A percentile compares a stretch with the other conserved stretches of the same genome.
phyloP scores from a whole-genome alignment of 192 early-diverging fungal genomes.

The Coemansia sp. region DNA sequence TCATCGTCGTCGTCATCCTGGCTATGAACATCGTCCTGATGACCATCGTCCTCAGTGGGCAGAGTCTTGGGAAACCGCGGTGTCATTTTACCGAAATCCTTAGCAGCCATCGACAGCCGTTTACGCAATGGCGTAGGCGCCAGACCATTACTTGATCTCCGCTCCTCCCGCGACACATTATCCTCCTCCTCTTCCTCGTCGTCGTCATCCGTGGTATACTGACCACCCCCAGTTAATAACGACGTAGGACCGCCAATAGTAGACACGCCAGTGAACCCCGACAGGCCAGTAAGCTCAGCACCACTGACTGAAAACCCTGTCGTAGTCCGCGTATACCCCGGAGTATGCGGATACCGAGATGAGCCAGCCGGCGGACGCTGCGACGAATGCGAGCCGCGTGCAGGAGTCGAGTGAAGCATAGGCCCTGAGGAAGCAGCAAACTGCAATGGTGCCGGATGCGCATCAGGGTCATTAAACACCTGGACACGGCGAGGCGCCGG shows the following conservation, averaged over 20 bases:
- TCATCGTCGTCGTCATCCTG: conserved; percentile 22
- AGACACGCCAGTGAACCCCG: conserved; percentile 43
- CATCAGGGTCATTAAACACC: conserved; percentile 20
- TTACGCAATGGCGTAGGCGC: conserved; percentile 46
- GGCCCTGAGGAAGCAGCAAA: background rate
- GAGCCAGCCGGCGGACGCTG: background rate
- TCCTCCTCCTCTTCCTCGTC: conserved; percentile 17
- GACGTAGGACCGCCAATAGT: conserved; percentile 33
- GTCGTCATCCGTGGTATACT: background rate
- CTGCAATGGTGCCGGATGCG: conserved; percentile 3
- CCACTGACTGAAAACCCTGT: conserved; percentile 35
- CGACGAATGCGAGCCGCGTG: background rate
- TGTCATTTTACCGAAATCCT: conserved; percentile 38
- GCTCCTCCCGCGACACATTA: background rate
- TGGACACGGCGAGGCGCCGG: conserved; percentile 5
- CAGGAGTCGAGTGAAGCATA: conserved; percentile 22
- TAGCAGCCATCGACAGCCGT: conserved; percentile 47
- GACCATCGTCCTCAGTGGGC: background rate
- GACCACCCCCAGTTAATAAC: background rate
- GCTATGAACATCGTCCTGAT: background rate
- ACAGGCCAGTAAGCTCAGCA: conserved; percentile 27
- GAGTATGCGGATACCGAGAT: conserved; percentile 24
- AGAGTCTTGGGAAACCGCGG: conserved; percentile 36
- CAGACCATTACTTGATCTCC: background rate
- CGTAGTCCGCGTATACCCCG: conserved; percentile 25